A percentile compares a stretch with the other conserved stretches of the same genome.
phyloP scores from a whole-genome alignment of 306 rosid species.

The Gynostemma pentaphyllum region DNA sequence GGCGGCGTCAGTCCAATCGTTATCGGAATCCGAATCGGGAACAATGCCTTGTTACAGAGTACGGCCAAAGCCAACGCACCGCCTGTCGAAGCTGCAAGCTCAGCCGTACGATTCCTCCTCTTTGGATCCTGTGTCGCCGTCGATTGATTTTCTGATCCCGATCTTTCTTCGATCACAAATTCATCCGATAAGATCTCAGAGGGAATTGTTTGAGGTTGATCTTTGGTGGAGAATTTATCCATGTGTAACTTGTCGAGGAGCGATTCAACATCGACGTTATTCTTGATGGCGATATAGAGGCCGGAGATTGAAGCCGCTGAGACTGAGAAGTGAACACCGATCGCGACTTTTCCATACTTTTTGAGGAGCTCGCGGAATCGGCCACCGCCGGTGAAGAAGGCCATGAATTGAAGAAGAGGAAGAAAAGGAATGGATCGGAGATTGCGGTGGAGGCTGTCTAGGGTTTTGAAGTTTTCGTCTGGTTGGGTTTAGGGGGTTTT shows the following conservation, averaged over 20 bases:
- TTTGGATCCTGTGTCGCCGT: slow-evolving; percentile 5
- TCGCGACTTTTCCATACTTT: slow-evolving; percentile 86
- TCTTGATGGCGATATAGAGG: slow-evolving; percentile 71
- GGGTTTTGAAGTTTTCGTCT: slow-evolving; percentile 13
- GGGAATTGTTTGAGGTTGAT: slow-evolving; percentile 12
- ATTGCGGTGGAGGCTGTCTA: background rate
- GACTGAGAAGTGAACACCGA: slow-evolving; percentile 67
- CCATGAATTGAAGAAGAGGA: slow-evolving; percentile 29
- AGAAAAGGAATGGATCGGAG: background rate
- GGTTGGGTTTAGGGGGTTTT: too few species aligned
- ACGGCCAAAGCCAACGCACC: slow-evolving; percentile 73
- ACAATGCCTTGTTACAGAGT: slow-evolving; percentile 81
- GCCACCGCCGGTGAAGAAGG: slow-evolving; percentile 31
- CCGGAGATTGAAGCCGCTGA: slow-evolving; percentile 70
- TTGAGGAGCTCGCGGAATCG: slow-evolving; percentile 67
- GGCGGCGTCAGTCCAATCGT: slow-evolving; percentile 92
- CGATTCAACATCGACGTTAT: slow-evolving; percentile 84
- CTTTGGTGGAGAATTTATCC: slow-evolving; percentile 25
- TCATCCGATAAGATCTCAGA: slow-evolving; percentile 10
- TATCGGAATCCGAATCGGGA: slow-evolving; percentile 77
- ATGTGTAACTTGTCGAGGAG: slow-evolving; percentile 56
- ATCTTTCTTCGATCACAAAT: slow-evolving; percentile 7
- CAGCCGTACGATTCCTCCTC: slow-evolving; percentile 58
- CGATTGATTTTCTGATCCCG: slow-evolving; percentile 14
- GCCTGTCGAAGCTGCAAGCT: slow-evolving; percentile 70